Evolutionary conservation across 306 rosid genomes (phyloP).

Genomic region (Abrus pulchellus): DNA sequence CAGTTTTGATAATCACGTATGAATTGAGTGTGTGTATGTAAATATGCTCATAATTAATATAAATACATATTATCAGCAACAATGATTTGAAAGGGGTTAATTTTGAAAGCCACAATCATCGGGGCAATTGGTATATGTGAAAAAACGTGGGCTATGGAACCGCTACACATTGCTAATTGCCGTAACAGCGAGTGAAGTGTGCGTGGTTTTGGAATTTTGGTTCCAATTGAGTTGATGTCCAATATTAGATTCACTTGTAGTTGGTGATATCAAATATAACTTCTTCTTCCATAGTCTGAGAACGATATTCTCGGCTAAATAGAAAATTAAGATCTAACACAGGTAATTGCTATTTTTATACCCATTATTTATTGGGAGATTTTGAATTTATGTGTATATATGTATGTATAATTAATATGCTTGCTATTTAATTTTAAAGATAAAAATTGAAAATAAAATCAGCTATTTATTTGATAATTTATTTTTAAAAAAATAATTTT

Average conservation of each 20-base stretch:
- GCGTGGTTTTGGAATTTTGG: not conserved
- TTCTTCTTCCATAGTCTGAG: not conserved
- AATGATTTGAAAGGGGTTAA: not conserved
- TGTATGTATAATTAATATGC: no score
- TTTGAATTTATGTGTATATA: no score
- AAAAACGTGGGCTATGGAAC: constrained; percentile 12
- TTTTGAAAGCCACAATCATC: not conserved
- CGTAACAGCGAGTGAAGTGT: not conserved
- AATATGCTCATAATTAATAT: not conserved
- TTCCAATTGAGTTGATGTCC: not conserved
- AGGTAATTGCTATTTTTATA: not conserved
- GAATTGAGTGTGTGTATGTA: not conserved
- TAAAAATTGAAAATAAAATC: no score
- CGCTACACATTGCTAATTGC: not conserved
- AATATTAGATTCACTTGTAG: not conserved
- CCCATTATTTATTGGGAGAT: no score
- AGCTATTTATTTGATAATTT: no score
- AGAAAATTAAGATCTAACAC: not conserved
- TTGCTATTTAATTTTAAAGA: no score
- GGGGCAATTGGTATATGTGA: not conserved
- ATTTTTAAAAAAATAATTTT: no score
- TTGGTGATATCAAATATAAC: no score
- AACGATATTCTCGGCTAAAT: no score
- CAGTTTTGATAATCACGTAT: not conserved
- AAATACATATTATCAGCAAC: not conserved